Base-by-base conservation (phyloP, 202 grass and related monocot species). In the Schoenoplectus tabernaemontani region DNA sequence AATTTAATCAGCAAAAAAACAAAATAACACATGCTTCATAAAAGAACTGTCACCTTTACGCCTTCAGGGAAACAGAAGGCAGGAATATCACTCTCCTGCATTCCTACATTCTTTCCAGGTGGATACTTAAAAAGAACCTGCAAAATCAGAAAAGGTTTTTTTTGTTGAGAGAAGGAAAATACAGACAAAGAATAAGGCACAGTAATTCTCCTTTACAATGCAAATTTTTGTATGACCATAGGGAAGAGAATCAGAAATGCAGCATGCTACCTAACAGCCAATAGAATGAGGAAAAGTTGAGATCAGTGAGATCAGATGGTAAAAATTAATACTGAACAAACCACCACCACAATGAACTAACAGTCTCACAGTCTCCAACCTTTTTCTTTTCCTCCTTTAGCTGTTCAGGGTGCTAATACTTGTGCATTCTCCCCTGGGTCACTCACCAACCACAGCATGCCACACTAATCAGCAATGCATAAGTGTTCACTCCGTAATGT, bases 111-210 rank as follows among this genome's bases (percentile, higher is more conserved):
- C 85, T 95, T 92, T 84, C 88, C 91, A 59, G 88, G 96, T 86
- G 96, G 96, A 82, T 98, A 98, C 68, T 95, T 95, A 72, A 95
- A 98, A 87, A 98, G 96, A 89, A 98, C 87, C 96, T 98, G 84
- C 74, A n/a, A 92, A 92, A 82, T 57, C 15, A 33, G 37, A 78
- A 67, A 73, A 75, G 66, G 38, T 79, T 19, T 19, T n/a, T 41
- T 83, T 19, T 47, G 44, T 61, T 38, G 46, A 68, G 50, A 36
- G 61, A 60, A 59, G 46, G 67, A 85, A 83, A 37, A 57, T 30
- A 48, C 41, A 48, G 23, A n/a, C 15, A 16, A 30, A 67, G 36
- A 67, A 32, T 13, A 72, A 72, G 43, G 70, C 26, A 36, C 17
- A 34, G 13, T 9, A 10, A 56, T 3, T 79, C 34, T 28, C 28